phyloP scores from a whole-genome alignment of 108 stramenopile genomes.

The Nitzschia sp. region DNA sequence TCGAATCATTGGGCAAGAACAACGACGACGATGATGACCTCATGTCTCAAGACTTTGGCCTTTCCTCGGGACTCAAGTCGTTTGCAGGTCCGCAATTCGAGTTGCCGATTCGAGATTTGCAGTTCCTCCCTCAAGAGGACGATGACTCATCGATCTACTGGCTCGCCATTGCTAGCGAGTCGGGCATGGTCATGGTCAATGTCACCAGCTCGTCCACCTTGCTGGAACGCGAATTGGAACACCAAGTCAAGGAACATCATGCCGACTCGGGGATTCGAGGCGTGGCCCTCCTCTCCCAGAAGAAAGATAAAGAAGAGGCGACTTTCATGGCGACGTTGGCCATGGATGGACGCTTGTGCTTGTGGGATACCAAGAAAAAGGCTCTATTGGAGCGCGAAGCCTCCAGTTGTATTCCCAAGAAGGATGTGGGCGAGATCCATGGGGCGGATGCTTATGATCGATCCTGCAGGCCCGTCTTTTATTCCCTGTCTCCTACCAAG shows the following conservation, averaged over 20 bases:
- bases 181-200: conserved; percentile 54
- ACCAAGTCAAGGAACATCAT: conserved; percentile 42
- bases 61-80: background rate
- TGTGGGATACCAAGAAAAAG: conserved; percentile 54
- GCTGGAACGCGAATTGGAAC: conserved; percentile 27
- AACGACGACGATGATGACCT: conserved; percentile 25
- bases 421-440: conserved; percentile 59
- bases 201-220: conserved; percentile 30
- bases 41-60: conserved; percentile 8
- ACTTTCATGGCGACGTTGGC: conserved; percentile 53
- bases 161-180: conserved; percentile 65
- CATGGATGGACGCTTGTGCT: conserved; percentile 62
- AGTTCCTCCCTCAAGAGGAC: conserved; percentile 40
- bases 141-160: conserved; percentile 20
- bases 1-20: conserved; percentile 14
- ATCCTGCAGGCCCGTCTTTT: conserved; percentile 37
- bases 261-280: conserved; percentile 50
- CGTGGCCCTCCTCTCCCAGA: conserved; percentile 22
- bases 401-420: conserved; percentile 26
- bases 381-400: conserved; percentile 37
- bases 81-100: conserved; percentile 49
- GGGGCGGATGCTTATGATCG: conserved; percentile 61
- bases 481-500: background rate
- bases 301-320: too few species aligned
- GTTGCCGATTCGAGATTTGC: conserved; percentile 59